Base-by-base conservation (phyloP, 2,329 filamentous ascomycete genomes). In the Phaeophleospora eucalypticola region DNA sequence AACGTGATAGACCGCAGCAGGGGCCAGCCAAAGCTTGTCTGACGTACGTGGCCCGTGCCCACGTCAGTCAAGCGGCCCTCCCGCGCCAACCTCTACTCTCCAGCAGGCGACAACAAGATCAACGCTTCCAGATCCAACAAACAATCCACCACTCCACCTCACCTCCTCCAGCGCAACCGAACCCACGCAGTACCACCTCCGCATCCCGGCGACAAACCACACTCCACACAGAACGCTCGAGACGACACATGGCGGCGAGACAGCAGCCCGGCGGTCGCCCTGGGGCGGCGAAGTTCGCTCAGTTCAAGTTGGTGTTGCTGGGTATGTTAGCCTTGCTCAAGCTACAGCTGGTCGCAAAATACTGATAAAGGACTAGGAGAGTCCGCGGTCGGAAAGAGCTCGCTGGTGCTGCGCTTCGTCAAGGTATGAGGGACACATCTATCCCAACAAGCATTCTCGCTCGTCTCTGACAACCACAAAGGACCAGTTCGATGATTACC, bases 361-460 rank as follows among this genome's bases (percentile, higher is more conserved):
- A 66, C 78, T 65, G 41, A 54, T 47, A 48, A 48, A 54, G 45
- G 59, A 41, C 68, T n/a, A 97, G 91, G 93, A 70, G 93, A 98
- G 78, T 98, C 93, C 60, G 93, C 93, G 49, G 93, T 98, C 48
- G 93, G 93, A 84, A 98, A 98, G 91, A 96, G 90, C 75, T 98
- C 93, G 58, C 85, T 98, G 71, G 93, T 98, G 47, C 77, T 98
- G 67, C 86, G 94, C 73, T 98, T 98, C 66, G 93, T 98, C 67
- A 98, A 98, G 82, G 89, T 94, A 43, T 18, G 36, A 37, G 36
- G 8, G 3, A 18, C 17, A 37, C 10, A 17, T 19, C 36, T 19
- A 17, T 19, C 6, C 27, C 20, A 27, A 29, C 29, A 15, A 35
- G 19, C 29, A 32, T 6, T 8, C 12, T 19, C 41, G 48, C 29